Evolutionary conservation across 129 eudicot species (phyloP).

Genomic region (Flaveria robusta): DNA sequence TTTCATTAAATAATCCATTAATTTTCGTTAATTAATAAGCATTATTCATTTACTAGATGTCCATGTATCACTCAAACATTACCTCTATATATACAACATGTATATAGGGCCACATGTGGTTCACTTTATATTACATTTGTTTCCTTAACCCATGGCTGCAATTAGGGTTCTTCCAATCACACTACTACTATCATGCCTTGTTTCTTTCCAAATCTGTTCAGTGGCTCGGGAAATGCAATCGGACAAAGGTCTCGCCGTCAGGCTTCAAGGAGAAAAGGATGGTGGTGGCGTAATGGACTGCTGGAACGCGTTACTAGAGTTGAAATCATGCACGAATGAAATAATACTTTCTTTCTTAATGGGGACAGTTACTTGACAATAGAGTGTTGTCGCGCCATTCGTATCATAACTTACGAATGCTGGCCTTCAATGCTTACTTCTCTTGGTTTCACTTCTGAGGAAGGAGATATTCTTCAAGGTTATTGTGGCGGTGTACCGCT

Average conservation of each 20-base stretch:
- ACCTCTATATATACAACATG: slow-evolving; percentile 14
- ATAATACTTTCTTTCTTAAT: slow-evolving; percentile 58
- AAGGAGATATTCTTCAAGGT: slow-evolving; percentile 52
- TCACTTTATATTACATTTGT: too few relatives aligned
- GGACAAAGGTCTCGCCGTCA: not conserved
- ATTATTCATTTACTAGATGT: not conserved
- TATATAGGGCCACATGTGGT: too few relatives aligned
- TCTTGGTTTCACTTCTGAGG: slow-evolving; percentile 55
- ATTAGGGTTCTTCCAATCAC: slow-evolving; percentile 19
- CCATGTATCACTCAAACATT: not conserved
- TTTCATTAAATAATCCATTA: slow-evolving; percentile 11
- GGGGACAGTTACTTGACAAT: slow-evolving; percentile 68
- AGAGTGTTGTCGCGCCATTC: slow-evolving; percentile 64
- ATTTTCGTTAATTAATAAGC: not conserved
- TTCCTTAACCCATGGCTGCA: slow-evolving; percentile 27
- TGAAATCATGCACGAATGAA: slow-evolving; percentile 62
- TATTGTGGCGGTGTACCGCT: slow-evolving; percentile 54
- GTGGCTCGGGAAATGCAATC: slow-evolving; percentile 15
- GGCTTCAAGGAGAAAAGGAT: slow-evolving; percentile 38
- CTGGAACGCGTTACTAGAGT: slow-evolving; percentile 57
- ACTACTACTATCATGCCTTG: slow-evolving; percentile 25
- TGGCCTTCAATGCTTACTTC: slow-evolving; percentile 79
- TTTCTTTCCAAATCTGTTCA: not conserved
- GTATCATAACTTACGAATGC: slow-evolving; percentile 49
- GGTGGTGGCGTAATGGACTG: slow-evolving; percentile 39